Evolutionary conservation across 2,329 filamentous ascomycete species (phyloP).

Genomic region (Gliomastix tumulicola): DNA sequence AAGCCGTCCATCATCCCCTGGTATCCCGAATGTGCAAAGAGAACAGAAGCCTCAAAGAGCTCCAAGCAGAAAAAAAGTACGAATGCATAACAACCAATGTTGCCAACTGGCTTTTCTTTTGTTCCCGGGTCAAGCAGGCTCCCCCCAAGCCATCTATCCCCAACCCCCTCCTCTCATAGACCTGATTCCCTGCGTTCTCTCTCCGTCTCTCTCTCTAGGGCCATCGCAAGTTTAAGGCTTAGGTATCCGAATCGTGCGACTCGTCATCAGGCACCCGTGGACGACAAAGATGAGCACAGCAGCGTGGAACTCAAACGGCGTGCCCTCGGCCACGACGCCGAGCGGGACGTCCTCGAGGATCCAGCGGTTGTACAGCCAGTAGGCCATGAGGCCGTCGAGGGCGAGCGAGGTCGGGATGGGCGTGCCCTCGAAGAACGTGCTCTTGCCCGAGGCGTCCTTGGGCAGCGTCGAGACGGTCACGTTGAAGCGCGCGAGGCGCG

Average conservation of each 20-base stretch:
- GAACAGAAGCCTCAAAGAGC: too few relatives aligned
- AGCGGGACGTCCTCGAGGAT: constrained; percentile 71
- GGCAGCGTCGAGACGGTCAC: constrained; percentile 85
- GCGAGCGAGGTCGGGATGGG: constrained; percentile 87
- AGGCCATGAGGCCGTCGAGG: constrained; percentile 79
- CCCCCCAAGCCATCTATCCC: too few relatives aligned
- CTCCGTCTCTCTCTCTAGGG: too few relatives aligned
- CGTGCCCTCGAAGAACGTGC: constrained; percentile 92
- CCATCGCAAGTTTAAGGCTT: constrained; percentile 63
- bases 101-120: too few relatives aligned
- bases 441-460: constrained; percentile 88
- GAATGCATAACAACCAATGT: too few relatives aligned
- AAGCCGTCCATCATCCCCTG: too few relatives aligned
- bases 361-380: constrained; percentile 79
- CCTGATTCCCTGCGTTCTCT: too few relatives aligned
- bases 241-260: constrained; percentile 88
- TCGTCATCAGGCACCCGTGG: constrained; percentile 93
- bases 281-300: constrained; percentile 71
- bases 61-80: too few relatives aligned
- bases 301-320: constrained; percentile 76
- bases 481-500: constrained; percentile 92
- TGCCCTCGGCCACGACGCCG: constrained; percentile 61
- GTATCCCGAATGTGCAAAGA: too few relatives aligned
- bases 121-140: too few relatives aligned
- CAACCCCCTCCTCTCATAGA: too few relatives aligned